Evolutionary conservation across 805 yeast species (phyloP), one percentile per base, ranked within the genome.

Genomic region (Jamesozyma lodderae): DNA sequence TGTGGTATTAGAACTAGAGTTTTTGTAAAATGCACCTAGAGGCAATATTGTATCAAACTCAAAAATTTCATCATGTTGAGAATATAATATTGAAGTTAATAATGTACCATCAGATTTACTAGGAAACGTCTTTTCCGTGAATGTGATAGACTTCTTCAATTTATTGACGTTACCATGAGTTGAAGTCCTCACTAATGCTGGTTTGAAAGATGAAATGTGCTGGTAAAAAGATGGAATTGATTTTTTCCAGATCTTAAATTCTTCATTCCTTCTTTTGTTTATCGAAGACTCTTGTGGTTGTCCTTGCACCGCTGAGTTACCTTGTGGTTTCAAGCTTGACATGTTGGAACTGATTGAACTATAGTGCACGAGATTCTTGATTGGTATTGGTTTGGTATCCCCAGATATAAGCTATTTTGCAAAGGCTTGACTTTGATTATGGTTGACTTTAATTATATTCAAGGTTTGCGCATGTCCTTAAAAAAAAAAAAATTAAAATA

Each of bases 211-310:
- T 6, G 58, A 50, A 13, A 59, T 57, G 33, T 59, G 62, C 35
- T 55, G 51, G 59, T 85, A 85, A 42, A 85, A 64, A 46, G 82
- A 66, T 3, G 94, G 94, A 11, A 82, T 79, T 2, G 90, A 73
- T 52, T 84, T 83, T 57, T 84, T 85, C 95, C 95, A 85, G 15
- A 68, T 73, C 49, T 75, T 75, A 66, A 72, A 81, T 61, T 82
- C 92, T 59, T 82, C 94, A 50, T 82, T 82, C 43, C 70, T 67
- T 8, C 79, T 59, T 52, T 81, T 81, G 40, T 59, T 59, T n/a
- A n/a, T n/a, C n/a, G n/a, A n/a, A n/a, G n/a, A n/a, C n/a, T n/a
- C n/a, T n/a, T n/a, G n/a, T n/a, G n/a, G n/a, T n/a, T n/a, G n/a
- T n/a, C n/a, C n/a, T n/a, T n/a, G n/a, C n/a, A n/a, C n/a, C n/a